Evolutionary conservation across 202 grass and related monocot species (phyloP), one percentile per base, ranked within the genome.

Genomic region (Carex sylvatica): DNA sequence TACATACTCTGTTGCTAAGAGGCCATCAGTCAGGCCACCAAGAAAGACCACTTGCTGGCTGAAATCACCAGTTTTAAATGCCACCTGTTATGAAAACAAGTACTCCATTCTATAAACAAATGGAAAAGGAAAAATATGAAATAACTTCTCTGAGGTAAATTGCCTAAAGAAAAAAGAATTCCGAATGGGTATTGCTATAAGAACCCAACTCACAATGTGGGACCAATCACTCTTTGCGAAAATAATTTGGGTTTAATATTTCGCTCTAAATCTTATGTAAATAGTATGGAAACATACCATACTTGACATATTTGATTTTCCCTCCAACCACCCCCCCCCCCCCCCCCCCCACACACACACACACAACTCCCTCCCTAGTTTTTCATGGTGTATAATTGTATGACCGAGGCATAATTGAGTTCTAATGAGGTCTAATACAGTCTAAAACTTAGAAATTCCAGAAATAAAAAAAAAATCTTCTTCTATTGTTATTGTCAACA

Each of bases 1-100:
- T 83, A 87, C 87, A 84, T 99, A 99, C 97, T 99, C 83, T 15
- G 93, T 94, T 83, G 97, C 97, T 85, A 99, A 77, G 74, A 99
- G 85, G 42, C 93, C 97, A 61, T 99, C 91, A 23, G 93, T 89
- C 83, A 96, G 89, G 73, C 97, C 97, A 85, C 97, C 97, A 69
- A 99, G 82, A 67, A 99, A 96, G 77, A 99, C 90, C 33, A 96
- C 89, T 85, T 99, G 97, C 36, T 93, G 97, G 52, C 78, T 99
- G 85, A 96, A 99, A 80, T 99, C 91, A 61, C 89, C 89, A 71
- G 89, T 93, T 92, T 78, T 93, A 79, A 99, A 93, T 56, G 97
- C 97, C 53, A 93, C 91, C 93, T 99, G 70, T 81, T 85, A 89
- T 53, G 83, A 60, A 83, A 47, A 61, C 46, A 81, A 81, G n/a